phyloP scores from a whole-genome alignment of 2,329 filamentous ascomycete genomes.

The Xylariaceae sp. region DNA sequence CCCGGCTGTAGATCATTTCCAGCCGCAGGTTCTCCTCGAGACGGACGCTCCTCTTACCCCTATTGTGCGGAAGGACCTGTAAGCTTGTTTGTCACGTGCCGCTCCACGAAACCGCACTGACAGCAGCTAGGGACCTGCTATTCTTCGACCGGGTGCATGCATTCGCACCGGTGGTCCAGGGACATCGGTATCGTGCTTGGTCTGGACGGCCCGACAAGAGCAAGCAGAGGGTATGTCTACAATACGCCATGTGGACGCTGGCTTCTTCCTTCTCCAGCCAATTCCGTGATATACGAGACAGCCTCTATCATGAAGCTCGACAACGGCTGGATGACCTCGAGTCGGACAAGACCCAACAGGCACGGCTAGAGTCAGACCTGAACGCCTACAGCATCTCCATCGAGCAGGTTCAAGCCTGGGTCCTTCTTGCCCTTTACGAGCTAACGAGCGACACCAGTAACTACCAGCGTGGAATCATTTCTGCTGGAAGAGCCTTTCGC shows the following conservation, averaged over 20 bases:
- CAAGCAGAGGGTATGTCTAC: slow-evolving; percentile 34
- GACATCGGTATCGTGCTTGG: slow-evolving; percentile 35
- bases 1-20: too few species aligned
- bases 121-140: slow-evolving; percentile 20
- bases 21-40: too few species aligned
- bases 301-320: slow-evolving; percentile 37
- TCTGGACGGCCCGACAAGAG: slow-evolving; percentile 26
- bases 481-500: slow-evolving; percentile 24
- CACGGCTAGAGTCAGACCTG: too few species aligned
- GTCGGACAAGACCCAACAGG: neutral
- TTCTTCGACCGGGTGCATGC: slow-evolving; percentile 42
- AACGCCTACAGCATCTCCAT: too few species aligned
- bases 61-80: too few species aligned
- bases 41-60: too few species aligned
- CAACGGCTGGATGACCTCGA: slow-evolving; percentile 39
- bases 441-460: slow-evolving; percentile 10
- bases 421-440: slow-evolving; percentile 22
- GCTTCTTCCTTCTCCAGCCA: slow-evolving; percentile 42
- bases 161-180: slow-evolving; percentile 39
- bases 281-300: slow-evolving; percentile 34
- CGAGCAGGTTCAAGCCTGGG: slow-evolving; percentile 24
- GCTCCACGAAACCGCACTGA: slow-evolving; percentile 30
- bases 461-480: slow-evolving; percentile 21
- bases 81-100: too few species aligned
- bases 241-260: slow-evolving; percentile 44